Evolutionary conservation across 163 green algal genomes (phyloP), one percentile per base, ranked within the genome.

Genomic region (Chlorella variabilis): DNA sequence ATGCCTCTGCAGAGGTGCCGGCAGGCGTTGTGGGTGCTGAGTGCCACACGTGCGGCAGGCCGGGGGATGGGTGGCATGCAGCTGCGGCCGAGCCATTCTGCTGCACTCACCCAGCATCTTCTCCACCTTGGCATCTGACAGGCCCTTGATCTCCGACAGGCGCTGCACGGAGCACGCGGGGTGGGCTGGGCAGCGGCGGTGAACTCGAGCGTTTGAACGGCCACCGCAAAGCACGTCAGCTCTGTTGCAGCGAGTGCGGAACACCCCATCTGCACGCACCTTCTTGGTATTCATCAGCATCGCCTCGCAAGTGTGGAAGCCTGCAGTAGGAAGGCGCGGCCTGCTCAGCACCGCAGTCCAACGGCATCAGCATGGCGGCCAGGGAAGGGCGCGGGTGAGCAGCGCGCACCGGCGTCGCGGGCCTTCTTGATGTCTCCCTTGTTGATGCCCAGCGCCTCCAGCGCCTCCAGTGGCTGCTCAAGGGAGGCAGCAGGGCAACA

Each of bases 111-210:
- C 94, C 59, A 96, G 38, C 86, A 98, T 92, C 89, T 98, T 98
- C 25, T 98, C 93, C 20, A 96, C 90, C 87, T 98, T 98, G 86
- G 94, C 94, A 54, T 98, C 96, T 13, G 87, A 94, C 27, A 98
- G 87, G 18, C 96, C 96, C 83, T 97, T 97, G 82, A 98, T 94
- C 9, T 94, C 92, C 3, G 88, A 67, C 58, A 98, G 87, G 36
- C 88, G 83, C 94, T 97, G 88, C 74, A 86, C n/a, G n/a, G 34
- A 71, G 54, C 18, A 76, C 9, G 33, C 3, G 20, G 41, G 15
- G 21, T 70, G 36, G 17, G 68, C 0, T 2, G n/a, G 23, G 39
- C n/a, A 45, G 45, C 45, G 45, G 45, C 45, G 15, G 45, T 15
- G 15, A 54, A 23, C 11, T 54, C 45, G 45, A 15, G 45, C 45